phyloP scores from a whole-genome alignment of 306 rosid species.

The Sicyos baderoa region DNA sequence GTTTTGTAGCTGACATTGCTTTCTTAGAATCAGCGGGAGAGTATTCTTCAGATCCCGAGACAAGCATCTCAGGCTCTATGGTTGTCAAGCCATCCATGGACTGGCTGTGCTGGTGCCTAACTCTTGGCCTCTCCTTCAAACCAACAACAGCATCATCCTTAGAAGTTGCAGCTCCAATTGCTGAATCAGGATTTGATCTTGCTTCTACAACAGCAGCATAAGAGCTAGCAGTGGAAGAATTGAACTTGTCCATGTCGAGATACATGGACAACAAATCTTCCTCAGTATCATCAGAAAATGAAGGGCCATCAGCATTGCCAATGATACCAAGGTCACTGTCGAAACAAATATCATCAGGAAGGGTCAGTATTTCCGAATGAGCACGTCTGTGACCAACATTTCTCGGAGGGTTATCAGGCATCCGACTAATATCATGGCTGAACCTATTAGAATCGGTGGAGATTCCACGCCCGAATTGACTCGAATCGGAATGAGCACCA shows the following conservation, averaged over 20 bases:
- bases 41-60: conserved; percentile 61
- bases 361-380: conserved; percentile 79
- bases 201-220: neutral
- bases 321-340: conserved; percentile 92
- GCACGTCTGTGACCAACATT: conserved; percentile 89
- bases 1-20: conserved; percentile 77
- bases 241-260: conserved; percentile 91
- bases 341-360: conserved; percentile 91
- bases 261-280: conserved; percentile 84
- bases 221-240: conserved; percentile 70
- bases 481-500: conserved; percentile 39
- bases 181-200: conserved; percentile 11
- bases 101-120: conserved; percentile 90
- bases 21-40: conserved; percentile 63
- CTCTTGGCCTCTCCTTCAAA: conserved; percentile 59
- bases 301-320: conserved; percentile 82
- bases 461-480: conserved; percentile 44
- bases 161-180: conserved; percentile 28
- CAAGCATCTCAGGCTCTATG: conserved; percentile 69
- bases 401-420: conserved; percentile 84
- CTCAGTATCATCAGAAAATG: conserved; percentile 84
- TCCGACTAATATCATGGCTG: conserved; percentile 86
- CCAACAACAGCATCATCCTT: conserved; percentile 33
- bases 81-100: conserved; percentile 90
- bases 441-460: conserved; percentile 38